Percentiles rank a stretch among this genome's conserved stretches.
phyloP scores from a whole-genome alignment of 768 basidiomycete species.

The Crassisporium funariophilum region DNA sequence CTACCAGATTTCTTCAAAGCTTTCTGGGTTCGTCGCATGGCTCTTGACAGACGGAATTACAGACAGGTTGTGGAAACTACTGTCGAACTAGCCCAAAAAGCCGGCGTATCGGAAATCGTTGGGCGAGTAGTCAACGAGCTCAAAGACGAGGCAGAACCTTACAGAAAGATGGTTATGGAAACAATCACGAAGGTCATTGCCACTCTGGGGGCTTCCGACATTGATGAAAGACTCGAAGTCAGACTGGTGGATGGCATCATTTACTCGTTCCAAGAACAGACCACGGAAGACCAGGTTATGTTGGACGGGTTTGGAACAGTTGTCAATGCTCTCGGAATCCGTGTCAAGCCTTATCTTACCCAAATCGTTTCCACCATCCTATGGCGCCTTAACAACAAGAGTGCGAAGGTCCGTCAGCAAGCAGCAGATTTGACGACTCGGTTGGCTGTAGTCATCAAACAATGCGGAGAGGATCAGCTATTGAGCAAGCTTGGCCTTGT shows the following conservation, averaged over 20 bases:
- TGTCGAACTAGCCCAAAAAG: conserved; percentile 96
- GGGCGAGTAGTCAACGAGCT: conserved; percentile 86
- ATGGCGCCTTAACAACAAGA: conserved; percentile 99
- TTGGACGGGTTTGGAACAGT: conserved; percentile 97
- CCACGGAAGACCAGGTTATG: conserved; percentile 99
- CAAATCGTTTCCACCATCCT: conserved; percentile 99
- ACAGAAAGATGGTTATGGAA: conserved; percentile 99
- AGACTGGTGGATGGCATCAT: conserved; percentile 97
- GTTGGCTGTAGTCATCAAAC: conserved; percentile 96
- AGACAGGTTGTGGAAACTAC: conserved; percentile 98
- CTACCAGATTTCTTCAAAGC: conserved; percentile 99
- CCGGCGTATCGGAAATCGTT: conserved; percentile 96
- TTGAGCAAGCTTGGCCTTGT: conserved; percentile 96
- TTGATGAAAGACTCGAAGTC: conserved; percentile 94
- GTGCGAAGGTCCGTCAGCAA: conserved; percentile 97
- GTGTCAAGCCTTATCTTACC: conserved; percentile 97
- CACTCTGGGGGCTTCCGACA: conserved; percentile 93
- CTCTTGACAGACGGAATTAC: conserved; percentile 94
- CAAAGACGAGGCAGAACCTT: conserved; percentile 89
- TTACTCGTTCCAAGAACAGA: conserved; percentile 99
- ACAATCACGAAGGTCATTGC: conserved; percentile 97
- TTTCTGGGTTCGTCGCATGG: conserved; percentile 99
- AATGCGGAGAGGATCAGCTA: conserved; percentile 95
- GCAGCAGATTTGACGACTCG: conserved; percentile 98
- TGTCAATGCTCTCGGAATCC: conserved; percentile 93